Evolutionary conservation across 768 basidiomycete species (phyloP).

Genomic region (Suillus subalutaceus): DNA sequence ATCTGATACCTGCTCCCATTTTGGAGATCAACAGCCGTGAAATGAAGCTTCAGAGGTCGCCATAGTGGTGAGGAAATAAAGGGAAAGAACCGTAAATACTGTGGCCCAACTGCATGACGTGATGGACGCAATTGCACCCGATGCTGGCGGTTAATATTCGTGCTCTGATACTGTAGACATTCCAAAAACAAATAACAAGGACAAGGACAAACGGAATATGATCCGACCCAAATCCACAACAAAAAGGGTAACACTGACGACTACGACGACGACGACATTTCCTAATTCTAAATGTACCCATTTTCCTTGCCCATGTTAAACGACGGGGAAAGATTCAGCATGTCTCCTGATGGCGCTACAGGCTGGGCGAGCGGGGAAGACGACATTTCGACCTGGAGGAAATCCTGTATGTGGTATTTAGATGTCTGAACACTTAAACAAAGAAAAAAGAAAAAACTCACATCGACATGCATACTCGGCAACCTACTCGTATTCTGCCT

Average conservation of each 20-base stretch:
- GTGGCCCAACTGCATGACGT: no score
- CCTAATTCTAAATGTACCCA: background rate
- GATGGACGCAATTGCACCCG: no score
- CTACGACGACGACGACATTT: background rate
- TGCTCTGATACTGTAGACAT: background rate
- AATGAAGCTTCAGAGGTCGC: no score
- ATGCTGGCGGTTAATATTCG: no score
- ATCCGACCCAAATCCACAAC: background rate
- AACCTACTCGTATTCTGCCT: constrained; percentile 85
- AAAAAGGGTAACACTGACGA: background rate
- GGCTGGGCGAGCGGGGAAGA: constrained; percentile 37
- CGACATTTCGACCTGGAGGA: constrained; percentile 18
- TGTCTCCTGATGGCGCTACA: constrained; percentile 20
- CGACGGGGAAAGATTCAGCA: constrained; percentile 33
- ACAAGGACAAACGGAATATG: background rate
- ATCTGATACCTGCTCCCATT: no score
- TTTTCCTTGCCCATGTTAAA: constrained; percentile 28
- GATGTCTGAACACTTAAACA: constrained; percentile 5
- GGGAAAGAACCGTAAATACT: no score
- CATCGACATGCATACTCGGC: constrained; percentile 83
- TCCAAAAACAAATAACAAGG: background rate
- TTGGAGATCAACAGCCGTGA: no score
- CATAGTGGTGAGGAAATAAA: no score
- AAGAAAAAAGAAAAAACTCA: constrained; percentile 39
- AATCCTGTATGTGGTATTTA: background rate